Percentiles rank a stretch among this genome's conserved stretches.
These are phyloP conservation scores for Bolboschoenoplectus hybrid DNA, from an alignment of 202 grass and related monocot genomes.

Conservation along the genomic window DNA sequence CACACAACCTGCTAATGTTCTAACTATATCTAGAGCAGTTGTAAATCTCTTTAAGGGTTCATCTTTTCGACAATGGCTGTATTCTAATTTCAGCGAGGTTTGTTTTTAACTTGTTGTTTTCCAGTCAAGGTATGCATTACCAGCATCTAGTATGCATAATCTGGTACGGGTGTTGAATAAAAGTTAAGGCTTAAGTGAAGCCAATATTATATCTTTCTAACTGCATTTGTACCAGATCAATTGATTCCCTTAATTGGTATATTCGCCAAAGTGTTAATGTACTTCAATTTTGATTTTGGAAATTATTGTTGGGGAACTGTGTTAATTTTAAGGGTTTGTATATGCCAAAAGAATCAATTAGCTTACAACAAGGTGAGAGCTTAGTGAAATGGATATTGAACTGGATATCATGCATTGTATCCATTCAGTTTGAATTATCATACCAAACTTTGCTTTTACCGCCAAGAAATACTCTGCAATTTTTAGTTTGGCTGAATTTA, in stretches of 20 bases:
- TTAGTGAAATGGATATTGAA: conserved; percentile 13
- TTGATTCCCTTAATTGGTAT: neutral
- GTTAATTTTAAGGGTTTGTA: neutral
- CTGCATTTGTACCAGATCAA: neutral
- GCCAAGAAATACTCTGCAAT: neutral
- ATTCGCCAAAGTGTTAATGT: neutral
- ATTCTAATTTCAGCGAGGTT: conserved; percentile 76
- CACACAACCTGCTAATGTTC: conserved; percentile 70
- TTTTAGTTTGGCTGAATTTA: conserved; percentile 24
- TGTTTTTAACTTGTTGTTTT: conserved; percentile 40
- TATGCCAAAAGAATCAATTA: neutral
- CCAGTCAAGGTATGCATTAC: neutral
- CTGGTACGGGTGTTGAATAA: conserved; percentile 10
- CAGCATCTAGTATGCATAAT: conserved; percentile 29
- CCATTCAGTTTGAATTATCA: neutral
- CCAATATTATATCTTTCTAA: neutral
- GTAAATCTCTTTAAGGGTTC: conserved; percentile 79
- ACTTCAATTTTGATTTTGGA: neutral
- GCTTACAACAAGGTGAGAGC: neutral
- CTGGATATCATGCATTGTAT: neutral
- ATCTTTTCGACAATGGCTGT: conserved; percentile 79
- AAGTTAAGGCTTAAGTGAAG: conserved; percentile 12
- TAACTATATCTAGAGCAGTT: conserved; percentile 72
- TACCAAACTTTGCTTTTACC: neutral
- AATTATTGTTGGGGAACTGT: neutral